These are phyloP conservation scores for Beauveria medogensis DNA, from an alignment of 2,329 filamentous ascomycete species.

Conservation along the genomic window DNA sequence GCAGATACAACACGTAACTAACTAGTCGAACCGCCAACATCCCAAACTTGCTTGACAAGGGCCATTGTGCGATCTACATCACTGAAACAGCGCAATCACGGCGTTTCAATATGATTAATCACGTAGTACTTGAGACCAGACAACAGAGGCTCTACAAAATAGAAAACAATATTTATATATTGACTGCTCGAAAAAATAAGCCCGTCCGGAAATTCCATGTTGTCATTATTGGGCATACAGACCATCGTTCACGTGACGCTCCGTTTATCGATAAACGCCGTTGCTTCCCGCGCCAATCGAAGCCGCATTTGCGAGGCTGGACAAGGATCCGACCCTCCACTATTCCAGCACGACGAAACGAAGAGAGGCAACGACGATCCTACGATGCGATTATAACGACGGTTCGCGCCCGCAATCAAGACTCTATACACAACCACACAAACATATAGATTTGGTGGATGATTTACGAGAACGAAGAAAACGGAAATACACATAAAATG, in stretches of 20 bases:
- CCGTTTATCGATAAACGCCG: conserved; percentile 1
- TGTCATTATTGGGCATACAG: not conserved
- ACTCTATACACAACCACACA: not conserved
- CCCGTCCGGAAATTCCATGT: not conserved
- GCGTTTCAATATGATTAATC: too few relatives aligned
- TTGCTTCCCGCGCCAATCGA: not conserved
- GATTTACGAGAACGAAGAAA: not conserved
- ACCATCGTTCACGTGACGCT: not conserved
- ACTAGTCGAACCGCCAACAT: too few relatives aligned
- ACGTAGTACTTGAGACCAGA: too few relatives aligned
- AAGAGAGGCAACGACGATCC: not conserved
- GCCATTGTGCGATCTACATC: too few relatives aligned
- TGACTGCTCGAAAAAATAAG: not conserved
- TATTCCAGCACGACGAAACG: not conserved
- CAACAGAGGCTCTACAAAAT: too few relatives aligned
- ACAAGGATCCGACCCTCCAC: not conserved
- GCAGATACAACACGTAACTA: too few relatives aligned
- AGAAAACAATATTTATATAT: not conserved
- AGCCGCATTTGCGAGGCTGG: not conserved
- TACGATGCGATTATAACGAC: conserved; percentile 7
- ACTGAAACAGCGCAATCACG: too few relatives aligned
- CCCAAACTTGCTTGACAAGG: too few relatives aligned
- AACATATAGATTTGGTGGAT: too few relatives aligned
- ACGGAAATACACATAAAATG: conserved; percentile 23
- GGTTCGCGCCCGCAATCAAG: not conserved